Evolutionary conservation across 257 asterid species (phyloP), one percentile per base, ranked within the genome.

Genomic region (Solanum commersonii): DNA sequence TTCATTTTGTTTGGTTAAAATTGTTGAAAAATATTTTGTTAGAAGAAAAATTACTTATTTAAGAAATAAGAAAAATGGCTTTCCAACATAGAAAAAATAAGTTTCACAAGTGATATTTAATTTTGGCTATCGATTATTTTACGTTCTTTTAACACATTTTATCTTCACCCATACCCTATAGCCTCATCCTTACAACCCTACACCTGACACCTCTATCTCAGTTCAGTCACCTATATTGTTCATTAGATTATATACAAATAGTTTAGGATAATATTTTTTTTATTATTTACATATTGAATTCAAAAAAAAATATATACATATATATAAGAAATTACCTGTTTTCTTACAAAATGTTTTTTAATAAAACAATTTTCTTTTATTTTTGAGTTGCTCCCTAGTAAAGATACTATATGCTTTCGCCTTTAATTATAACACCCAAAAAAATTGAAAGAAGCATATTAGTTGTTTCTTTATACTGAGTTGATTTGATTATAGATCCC

Each of bases 1-100:
- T 0, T 52, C 3, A 22, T 11, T 65, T 63, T n/a, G 8, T 2
- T 63, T 63, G 16, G 15, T 60, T 23, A 60, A 23, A 60, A 23
- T 60, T 60, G 11, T 56, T 52, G 23, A 52, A 52, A 49, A 16
- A 52, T 59, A 20, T 59, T 59, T 59, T 59, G n/a, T 20, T 65
- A n/a, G 15, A 65, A 65, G 1, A n/a, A 65, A n/a, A 4, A 3
- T 20, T 20, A 59, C 25, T 59, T 59, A 59, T 59, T 59, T 7
- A 59, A 59, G 8, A 59, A 59, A 7, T 63, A 23, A 63, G 27
- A 23, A 4, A 63, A 63, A 10, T 65, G 15, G 3, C 15, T 63
- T 63, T n/a, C 0, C 10, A 0, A 8, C 1, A 3, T 1, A 59
- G 5, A 0, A 10, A 63, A 63, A 23, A 10, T 0, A 23, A 60